phyloP scores from a whole-genome alignment of 2,329 filamentous ascomycete species.

The Stemphylium lycopersici region DNA sequence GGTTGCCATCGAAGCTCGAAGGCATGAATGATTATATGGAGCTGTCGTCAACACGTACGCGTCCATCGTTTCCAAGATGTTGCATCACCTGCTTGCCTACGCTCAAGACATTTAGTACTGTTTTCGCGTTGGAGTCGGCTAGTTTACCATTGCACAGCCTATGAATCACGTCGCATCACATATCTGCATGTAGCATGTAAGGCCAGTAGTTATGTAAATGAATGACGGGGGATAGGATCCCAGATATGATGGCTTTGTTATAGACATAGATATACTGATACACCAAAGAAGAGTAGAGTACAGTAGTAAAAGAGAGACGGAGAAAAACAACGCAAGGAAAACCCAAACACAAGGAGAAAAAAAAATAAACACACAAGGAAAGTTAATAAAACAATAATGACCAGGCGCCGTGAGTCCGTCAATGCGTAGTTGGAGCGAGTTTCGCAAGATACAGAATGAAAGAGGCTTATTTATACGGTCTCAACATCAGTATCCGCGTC shows the following conservation, averaged over 20 bases:
- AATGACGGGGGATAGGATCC: background rate
- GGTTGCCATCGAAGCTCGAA: no score
- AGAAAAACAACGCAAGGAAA: background rate
- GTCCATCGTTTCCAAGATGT: no score
- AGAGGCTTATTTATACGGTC: slow-evolving; percentile 8
- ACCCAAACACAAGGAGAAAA: slow-evolving; percentile 1
- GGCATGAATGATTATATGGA: background rate
- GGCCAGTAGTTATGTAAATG: background rate
- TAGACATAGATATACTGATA: slow-evolving; percentile 2
- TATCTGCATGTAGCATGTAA: no score
- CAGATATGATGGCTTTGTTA: background rate
- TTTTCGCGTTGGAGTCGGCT: no score
- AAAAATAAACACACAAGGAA: slow-evolving; percentile 2
- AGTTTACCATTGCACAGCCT: background rate
- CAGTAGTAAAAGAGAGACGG: background rate
- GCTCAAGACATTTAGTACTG: no score
- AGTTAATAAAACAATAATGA: background rate
- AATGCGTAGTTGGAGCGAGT: slow-evolving; percentile 4
- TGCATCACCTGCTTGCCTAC: no score
- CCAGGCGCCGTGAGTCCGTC: slow-evolving; percentile 10
- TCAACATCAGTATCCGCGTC: slow-evolving; percentile 11
- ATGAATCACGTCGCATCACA: background rate
- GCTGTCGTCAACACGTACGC: background rate
- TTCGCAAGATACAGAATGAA: background rate
- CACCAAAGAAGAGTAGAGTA: background rate